phyloP scores from a whole-genome alignment of 2,329 filamentous ascomycete species.

The Fusarium cicatricum region DNA sequence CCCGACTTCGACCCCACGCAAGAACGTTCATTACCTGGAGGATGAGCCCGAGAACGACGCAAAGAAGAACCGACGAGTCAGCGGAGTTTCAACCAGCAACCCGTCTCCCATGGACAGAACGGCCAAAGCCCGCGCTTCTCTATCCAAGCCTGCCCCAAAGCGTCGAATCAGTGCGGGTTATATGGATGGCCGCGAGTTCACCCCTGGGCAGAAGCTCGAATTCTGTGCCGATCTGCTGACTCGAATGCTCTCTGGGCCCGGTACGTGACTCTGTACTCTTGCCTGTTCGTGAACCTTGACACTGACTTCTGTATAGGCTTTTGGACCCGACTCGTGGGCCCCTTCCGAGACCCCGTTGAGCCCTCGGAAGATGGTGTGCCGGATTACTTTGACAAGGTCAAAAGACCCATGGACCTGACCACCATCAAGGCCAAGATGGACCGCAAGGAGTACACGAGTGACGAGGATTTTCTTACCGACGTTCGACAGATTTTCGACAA shows the following conservation, averaged over 20 bases:
- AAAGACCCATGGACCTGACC: conserved; percentile 67
- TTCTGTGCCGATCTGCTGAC: conserved; percentile 67
- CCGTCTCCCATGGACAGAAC: conserved; percentile 32
- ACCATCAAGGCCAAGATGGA: conserved; percentile 70
- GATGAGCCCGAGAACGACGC: conserved; percentile 52
- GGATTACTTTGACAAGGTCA: conserved; percentile 68
- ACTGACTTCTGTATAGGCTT: conserved; percentile 55
- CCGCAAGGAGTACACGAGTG: conserved; percentile 56
- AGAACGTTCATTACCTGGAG: conserved; percentile 61
- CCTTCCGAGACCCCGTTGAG: conserved; percentile 68
- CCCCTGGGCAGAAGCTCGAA: conserved; percentile 57
- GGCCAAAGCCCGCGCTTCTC: conserved; percentile 43
- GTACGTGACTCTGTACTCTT: conserved; percentile 45
- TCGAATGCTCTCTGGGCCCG: conserved; percentile 69
- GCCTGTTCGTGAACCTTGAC: not conserved
- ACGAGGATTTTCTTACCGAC: conserved; percentile 64
- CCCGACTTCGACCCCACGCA: conserved; percentile 44
- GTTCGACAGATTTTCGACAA: conserved; percentile 70
- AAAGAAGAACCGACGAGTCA: conserved; percentile 56
- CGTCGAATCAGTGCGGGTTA: conserved; percentile 46
- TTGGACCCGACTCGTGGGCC: conserved; percentile 71
- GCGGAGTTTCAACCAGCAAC: conserved; percentile 27
- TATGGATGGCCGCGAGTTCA: conserved; percentile 46
- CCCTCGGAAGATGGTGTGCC: conserved; percentile 65
- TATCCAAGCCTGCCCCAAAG: conserved; percentile 47